Base-by-base conservation (phyloP, 1,139 yeast species). In the Nakaseomyces kungkrabaensis region DNA sequence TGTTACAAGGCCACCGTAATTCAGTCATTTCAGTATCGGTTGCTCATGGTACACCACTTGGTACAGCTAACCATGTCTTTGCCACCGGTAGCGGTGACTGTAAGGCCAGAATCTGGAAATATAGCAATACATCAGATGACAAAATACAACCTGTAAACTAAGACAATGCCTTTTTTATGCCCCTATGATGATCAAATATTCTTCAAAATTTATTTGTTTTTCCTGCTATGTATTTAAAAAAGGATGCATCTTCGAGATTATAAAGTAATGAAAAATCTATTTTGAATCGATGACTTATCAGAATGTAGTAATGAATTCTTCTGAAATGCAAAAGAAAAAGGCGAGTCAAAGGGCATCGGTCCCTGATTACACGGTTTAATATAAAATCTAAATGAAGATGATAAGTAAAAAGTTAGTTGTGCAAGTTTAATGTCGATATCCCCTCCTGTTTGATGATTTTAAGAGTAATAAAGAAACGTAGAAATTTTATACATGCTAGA, bases 81-180 rank as follows among this genome's bases (percentile, higher is more conserved):
- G 98, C 97, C 49, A 90, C 97, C 13, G 98, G 98, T 53, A 81
- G 90, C 68, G 98, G 98, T 66, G 98, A 92, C 70, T 90, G 96
- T 69, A 87, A 89, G 68, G 97, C 97, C 41, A 79, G 97, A 71
- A 85, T 92, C 63, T 92, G 98, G 98, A 81, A 82, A 66, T 87
- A 63, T 49, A 41, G 11, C 34, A 13, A 24, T 8, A 41, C 22
- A 5, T 29, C 44, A 41, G n/a, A 29, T 27, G 44, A 29, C 10
- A 41, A 29, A 24, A 41, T 41, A 27, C 33, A 41, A 41, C 34
- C 44, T 13, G 26, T 41, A 8, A 27, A 27, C 38, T 36, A 17
- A 36, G 24, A 17, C 22, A 17, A 17, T 17, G 4, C 17, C 11
- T 5, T 34, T 34, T 11, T 34, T 36, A 33, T 33, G 13, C n/a